Conservation (phyloP, 805 yeast genomes). For the Saccharomycopsis olivae region DNA sequence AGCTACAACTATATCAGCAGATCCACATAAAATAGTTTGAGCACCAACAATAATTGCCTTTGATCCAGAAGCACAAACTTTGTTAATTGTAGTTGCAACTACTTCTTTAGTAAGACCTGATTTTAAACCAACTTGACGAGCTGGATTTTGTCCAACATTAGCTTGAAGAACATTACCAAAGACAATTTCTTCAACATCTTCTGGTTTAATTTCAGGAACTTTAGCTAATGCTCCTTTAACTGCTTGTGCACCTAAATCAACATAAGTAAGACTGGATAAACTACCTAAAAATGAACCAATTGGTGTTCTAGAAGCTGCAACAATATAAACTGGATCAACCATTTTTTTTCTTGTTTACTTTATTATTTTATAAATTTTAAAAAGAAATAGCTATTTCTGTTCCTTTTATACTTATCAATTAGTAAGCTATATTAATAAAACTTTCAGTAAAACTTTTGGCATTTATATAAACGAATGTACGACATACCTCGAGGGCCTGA, state of each 20-base stretch:
- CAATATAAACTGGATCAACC: conserved; percentile 62
- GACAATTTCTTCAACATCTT: conserved; percentile 76
- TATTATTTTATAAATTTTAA: background rate
- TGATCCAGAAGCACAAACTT: conserved; percentile 95
- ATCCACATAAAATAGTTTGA: conserved; percentile 79
- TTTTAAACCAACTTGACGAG: conserved; percentile 89
- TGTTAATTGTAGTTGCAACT: conserved; percentile 86
- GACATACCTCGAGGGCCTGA: too few relatives aligned
- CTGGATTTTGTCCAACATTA: conserved; percentile 94
- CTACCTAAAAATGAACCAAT: conserved; percentile 89
- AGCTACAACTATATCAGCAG: conserved; percentile 85
- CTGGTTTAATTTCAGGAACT: conserved; percentile 70
- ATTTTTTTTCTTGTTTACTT: too few relatives aligned
- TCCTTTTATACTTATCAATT: too few relatives aligned
- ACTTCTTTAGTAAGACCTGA: conserved; percentile 77
- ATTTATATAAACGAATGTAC: too few relatives aligned
- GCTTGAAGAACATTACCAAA: conserved; percentile 93
- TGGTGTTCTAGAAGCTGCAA: conserved; percentile 88
- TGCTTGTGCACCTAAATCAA: conserved; percentile 87
- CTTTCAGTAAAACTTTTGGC: too few relatives aligned
- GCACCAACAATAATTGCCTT: conserved; percentile 87
- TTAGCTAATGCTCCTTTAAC: conserved; percentile 79
- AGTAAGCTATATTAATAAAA: too few relatives aligned
- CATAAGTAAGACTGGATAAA: conserved; percentile 61
- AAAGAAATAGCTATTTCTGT: too few relatives aligned